phyloP scores from a whole-genome alignment of 768 basidiomycete genomes.

The Rhodotorula sphaerocarpa region DNA sequence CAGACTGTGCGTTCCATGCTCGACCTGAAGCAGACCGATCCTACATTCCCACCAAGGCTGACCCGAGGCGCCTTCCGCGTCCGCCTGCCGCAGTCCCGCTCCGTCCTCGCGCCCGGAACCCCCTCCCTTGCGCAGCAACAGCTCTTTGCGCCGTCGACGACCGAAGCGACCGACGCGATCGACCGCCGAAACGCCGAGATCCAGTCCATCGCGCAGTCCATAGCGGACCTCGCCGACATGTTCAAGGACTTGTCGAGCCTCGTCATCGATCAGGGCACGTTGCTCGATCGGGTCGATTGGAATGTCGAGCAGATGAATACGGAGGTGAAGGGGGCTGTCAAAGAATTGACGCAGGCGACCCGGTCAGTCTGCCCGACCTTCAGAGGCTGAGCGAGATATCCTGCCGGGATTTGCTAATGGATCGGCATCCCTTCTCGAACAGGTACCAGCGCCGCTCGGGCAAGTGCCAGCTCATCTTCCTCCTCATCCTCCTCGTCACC shows the following conservation, averaged over 20 bases:
- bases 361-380: too few relatives aligned
- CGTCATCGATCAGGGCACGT: conserved; percentile 95
- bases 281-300: conserved; percentile 92
- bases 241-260: conserved; percentile 90
- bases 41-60: too few relatives aligned
- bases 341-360: conserved; percentile 70
- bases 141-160: conserved; percentile 38
- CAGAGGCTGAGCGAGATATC: too few relatives aligned
- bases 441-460: conserved; percentile 94
- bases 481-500: conserved; percentile 80
- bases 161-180: conserved; percentile 46
- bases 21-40: too few relatives aligned
- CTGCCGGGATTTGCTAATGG: too few relatives aligned
- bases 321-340: conserved; percentile 71
- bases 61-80: too few relatives aligned
- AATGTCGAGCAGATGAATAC: conserved; percentile 88
- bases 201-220: conserved; percentile 81
- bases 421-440: conserved; percentile 8
- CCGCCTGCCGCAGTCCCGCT: conserved; percentile 13
- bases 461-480: conserved; percentile 82
- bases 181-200: conserved; percentile 61
- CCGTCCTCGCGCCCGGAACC: conserved; percentile 1
- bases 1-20: conserved; percentile 16
- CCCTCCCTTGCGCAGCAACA: conserved; percentile 18
- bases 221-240: conserved; percentile 80